Conservation (phyloP, 2,329 filamentous ascomycete species). For the Hypomyces perniciosus region DNA sequence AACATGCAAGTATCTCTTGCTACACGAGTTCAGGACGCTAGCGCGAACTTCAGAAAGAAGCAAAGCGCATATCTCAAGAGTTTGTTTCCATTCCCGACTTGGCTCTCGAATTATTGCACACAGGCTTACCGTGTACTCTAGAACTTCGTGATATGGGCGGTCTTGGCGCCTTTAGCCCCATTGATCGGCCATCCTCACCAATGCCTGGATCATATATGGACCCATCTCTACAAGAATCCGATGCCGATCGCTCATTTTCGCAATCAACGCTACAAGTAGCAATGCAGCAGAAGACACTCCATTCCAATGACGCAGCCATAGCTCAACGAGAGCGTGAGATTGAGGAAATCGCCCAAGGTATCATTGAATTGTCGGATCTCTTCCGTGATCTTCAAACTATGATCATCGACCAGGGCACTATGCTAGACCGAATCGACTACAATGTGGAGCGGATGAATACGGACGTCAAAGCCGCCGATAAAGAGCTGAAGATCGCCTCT, state of each 20-base stretch:
- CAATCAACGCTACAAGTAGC: slow-evolving; percentile 83
- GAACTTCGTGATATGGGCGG: slow-evolving; percentile 70
- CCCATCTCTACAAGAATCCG: slow-evolving; percentile 85
- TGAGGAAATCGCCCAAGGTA: slow-evolving; percentile 94
- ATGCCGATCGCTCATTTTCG: slow-evolving; percentile 87
- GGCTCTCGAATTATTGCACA: background rate
- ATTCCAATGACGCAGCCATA: slow-evolving; percentile 77
- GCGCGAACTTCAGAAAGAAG: slow-evolving; percentile 90
- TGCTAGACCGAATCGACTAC: slow-evolving; percentile 93
- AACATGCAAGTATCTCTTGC: slow-evolving; percentile 94
- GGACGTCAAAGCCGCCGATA: slow-evolving; percentile 87
- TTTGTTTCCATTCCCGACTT: slow-evolving; percentile 33
- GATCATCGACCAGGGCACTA: slow-evolving; percentile 88
- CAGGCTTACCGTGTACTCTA: slow-evolving; percentile 27
- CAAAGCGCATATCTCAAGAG: slow-evolving; percentile 95
- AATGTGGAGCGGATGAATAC: slow-evolving; percentile 95
- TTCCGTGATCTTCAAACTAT: slow-evolving; percentile 95
- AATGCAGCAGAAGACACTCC: slow-evolving; percentile 57
- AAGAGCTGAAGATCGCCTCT: slow-evolving; percentile 82
- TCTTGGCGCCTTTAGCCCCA: slow-evolving; percentile 41
- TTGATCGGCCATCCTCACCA: slow-evolving; percentile 50
- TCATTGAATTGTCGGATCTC: slow-evolving; percentile 93
- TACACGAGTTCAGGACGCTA: slow-evolving; percentile 81
- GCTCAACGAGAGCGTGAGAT: slow-evolving; percentile 93
- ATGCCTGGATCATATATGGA: slow-evolving; percentile 59